Evolutionary conservation across 352 stramenopile genomes (phyloP), one percentile per base, ranked within the genome.

Genomic region (Globisporangium iwayamae): DNA sequence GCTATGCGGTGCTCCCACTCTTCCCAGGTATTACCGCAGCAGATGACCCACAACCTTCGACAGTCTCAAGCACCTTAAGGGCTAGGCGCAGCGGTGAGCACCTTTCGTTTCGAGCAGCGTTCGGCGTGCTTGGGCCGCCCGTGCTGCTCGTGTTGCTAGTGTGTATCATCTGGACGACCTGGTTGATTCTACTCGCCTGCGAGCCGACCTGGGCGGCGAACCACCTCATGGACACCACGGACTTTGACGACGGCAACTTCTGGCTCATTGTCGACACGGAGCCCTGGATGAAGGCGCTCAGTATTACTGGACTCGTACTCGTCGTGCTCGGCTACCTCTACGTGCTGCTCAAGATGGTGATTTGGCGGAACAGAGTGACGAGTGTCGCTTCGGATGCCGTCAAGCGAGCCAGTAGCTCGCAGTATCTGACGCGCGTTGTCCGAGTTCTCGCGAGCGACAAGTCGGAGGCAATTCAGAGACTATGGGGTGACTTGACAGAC

Each of bases 191-290:
- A 25, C 60, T 87, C 7, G 63, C 72, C 10, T 28, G 62, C 1
- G 41, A 57, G 4, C 75, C 77, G 0, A 82, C 75, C 10, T 60
- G 54, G 1, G 67, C 67, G 0, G 77, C 70, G 3, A 85, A 85
- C 50, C 79, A 75, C 39, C 55, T 86, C 34, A 85, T 86, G 76
- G 59, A 79, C 60, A 86, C 76, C 0, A 43, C 20, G 4, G 60
- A 71, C 22, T 78, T 85, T 32, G 76, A 86, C 47, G 56, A 85
- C 39, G 76, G 76, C 2, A 58, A 79, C 2, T 88, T 85, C 38
- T 88, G 75, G 79, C 69, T 74, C 30, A 70, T 80, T 38, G 34
- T 64, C 5, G 62, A 70, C 36, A 28, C 55, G 4, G 56, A 73
- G 9, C 18, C 46, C 22, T 38, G 48, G 32, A 51, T 71, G 4